Percentiles rank a stretch among this genome's conserved stretches.
phyloP scores from a whole-genome alignment of 495 filamentous ascomycete genomes.

The Aspergillus olivimuriae region DNA sequence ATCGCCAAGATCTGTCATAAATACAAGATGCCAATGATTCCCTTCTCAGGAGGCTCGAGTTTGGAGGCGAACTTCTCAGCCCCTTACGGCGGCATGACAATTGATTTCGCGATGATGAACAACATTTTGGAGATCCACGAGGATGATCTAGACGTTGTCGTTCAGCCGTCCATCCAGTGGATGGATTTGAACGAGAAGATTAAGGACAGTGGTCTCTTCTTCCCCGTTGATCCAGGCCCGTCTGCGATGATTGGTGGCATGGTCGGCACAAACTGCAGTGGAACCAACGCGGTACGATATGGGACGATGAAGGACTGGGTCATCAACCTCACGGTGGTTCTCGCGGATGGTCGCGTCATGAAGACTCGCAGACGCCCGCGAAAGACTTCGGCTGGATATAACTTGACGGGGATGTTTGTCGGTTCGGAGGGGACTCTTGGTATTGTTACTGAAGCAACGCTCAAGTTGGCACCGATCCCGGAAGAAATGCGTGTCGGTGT shows the following conservation, averaged over 20 bases:
- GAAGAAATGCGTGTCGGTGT: conserved; percentile 77
- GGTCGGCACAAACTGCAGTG: conserved; percentile 89
- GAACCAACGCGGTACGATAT: conserved; percentile 90
- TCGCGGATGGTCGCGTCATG: conserved; percentile 87
- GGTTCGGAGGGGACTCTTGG: conserved; percentile 92
- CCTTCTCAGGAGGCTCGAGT: conserved; percentile 81
- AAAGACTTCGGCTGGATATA: conserved; percentile 84
- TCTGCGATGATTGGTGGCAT: conserved; percentile 85
- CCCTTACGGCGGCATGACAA: conserved; percentile 76
- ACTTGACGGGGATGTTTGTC: conserved; percentile 77
- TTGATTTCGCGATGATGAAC: conserved; percentile 87
- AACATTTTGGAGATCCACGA: conserved; percentile 71
- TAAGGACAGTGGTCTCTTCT: conserved; percentile 72
- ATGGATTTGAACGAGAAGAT: conserved; percentile 80
- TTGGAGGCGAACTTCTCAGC: conserved; percentile 87
- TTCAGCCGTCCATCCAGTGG: conserved; percentile 89
- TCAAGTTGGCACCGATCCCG: conserved; percentile 79
- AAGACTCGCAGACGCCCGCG: conserved; percentile 59
- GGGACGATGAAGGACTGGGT: conserved; percentile 98
- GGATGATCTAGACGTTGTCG: conserved; percentile 86
- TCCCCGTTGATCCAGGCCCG: conserved; percentile 76
- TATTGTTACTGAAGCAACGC: conserved; percentile 76
- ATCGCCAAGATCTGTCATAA: conserved; percentile 79
- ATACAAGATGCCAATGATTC: conserved; percentile 75
- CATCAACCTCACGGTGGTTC: conserved; percentile 78